These are phyloP conservation scores for Nevesoporus exiguus DNA, from an alignment of 768 basidiomycete genomes.

Conservation along the genomic window DNA sequence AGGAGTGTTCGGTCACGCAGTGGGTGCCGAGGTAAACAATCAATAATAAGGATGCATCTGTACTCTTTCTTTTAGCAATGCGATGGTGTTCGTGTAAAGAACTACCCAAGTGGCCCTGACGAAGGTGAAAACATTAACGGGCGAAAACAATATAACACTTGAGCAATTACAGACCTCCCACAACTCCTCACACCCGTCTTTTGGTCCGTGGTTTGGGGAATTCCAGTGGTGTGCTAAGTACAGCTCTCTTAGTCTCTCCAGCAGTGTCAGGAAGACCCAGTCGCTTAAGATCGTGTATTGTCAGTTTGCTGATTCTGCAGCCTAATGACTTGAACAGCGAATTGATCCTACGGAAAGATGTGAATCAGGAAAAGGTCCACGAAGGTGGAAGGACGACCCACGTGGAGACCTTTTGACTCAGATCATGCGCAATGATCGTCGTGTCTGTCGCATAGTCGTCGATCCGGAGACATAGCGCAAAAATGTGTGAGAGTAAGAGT, in stretches of 20 bases:
- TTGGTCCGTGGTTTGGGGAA: slow-evolving; percentile 66
- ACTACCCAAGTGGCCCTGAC: not conserved
- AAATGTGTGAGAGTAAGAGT: slow-evolving; percentile 71
- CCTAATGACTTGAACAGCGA: slow-evolving; percentile 77
- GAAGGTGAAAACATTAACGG: not conserved
- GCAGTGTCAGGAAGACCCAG: slow-evolving; percentile 65
- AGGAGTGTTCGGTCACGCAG: not conserved
- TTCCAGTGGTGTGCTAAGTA: slow-evolving; percentile 69
- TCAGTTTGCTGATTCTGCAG: slow-evolving; percentile 62
- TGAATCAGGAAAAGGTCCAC: slow-evolving; percentile 1
- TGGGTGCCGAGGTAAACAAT: not conserved
- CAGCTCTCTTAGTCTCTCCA: slow-evolving; percentile 64
- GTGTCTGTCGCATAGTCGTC: slow-evolving; percentile 78
- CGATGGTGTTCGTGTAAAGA: not conserved
- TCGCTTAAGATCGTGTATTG: slow-evolving; percentile 60
- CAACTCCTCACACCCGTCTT: slow-evolving; percentile 26
- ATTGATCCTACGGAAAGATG: slow-evolving; percentile 45
- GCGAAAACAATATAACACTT: not conserved
- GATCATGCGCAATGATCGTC: slow-evolving; percentile 64
- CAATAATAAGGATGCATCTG: not conserved
- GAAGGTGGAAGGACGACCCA: slow-evolving; percentile 37
- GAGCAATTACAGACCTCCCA: not conserved
- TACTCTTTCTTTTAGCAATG: not conserved
- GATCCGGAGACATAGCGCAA: slow-evolving; percentile 74
- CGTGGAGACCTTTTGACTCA: slow-evolving; percentile 63